A percentile compares a stretch with the other conserved stretches of the same genome.
These are phyloP conservation scores for Eucalyptus shirleyi DNA, from an alignment of 345 rosid species.

Conservation along the genomic window DNA sequence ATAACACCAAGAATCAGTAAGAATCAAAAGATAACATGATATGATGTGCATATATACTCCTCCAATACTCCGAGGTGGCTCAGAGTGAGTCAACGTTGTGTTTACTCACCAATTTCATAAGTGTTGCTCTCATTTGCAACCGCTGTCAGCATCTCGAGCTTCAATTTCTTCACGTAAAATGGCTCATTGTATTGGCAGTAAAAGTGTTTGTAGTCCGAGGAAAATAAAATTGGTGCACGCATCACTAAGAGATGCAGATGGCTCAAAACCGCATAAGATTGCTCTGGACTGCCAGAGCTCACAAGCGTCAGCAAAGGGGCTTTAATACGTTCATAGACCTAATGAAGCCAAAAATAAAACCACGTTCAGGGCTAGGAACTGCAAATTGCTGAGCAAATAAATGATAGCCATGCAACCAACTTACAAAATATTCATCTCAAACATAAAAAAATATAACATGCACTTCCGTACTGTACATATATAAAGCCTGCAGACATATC, in stretches of 20 bases:
- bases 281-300: conserved; percentile 99
- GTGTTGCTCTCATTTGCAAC: conserved; percentile 98
- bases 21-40: background rate
- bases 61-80: background rate
- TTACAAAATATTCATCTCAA: background rate
- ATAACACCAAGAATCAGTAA: background rate
- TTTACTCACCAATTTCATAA: conserved; percentile 86
- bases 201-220: conserved; percentile 88
- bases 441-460: background rate
- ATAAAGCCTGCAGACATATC: background rate
- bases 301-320: conserved; percentile 93
- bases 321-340: conserved; percentile 99
- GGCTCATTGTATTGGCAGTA: conserved; percentile 98
- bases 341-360: conserved; percentile 2
- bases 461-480: background rate
- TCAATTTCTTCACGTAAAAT: conserved; percentile 90
- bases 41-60: background rate
- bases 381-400: background rate
- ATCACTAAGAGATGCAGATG: conserved; percentile 95
- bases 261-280: conserved; percentile 91
- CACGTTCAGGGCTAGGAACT: background rate
- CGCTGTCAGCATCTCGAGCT: conserved; percentile 99
- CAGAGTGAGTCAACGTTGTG: background rate
- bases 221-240: conserved; percentile 93
- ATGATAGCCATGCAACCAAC: background rate